phyloP scores from a whole-genome alignment of 352 stramenopile species.

The Phytopythium chamaehyphon region DNA sequence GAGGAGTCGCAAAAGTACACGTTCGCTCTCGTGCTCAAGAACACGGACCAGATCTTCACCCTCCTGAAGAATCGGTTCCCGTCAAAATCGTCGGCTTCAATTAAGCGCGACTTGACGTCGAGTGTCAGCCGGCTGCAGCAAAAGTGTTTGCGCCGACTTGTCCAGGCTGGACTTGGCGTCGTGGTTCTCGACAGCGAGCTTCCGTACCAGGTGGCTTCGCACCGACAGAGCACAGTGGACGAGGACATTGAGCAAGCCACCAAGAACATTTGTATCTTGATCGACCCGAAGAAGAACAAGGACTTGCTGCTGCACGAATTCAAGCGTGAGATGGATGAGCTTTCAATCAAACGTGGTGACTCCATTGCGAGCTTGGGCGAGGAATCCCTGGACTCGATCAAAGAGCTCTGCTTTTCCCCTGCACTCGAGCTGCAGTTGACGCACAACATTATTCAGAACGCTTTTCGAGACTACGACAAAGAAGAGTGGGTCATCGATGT shows the following conservation, averaged over 20 bases:
- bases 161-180: slow-evolving; percentile 73
- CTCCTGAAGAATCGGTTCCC: slow-evolving; percentile 64
- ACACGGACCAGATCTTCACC: slow-evolving; percentile 74
- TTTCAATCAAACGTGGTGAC: slow-evolving; percentile 75
- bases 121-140: slow-evolving; percentile 72
- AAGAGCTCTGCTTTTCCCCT: slow-evolving; percentile 83
- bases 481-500: slow-evolving; percentile 85
- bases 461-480: slow-evolving; percentile 84
- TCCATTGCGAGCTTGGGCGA: slow-evolving; percentile 62
- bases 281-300: slow-evolving; percentile 82
- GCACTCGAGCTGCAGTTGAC: slow-evolving; percentile 82
- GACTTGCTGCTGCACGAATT: slow-evolving; percentile 83
- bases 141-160: slow-evolving; percentile 74
- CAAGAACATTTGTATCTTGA: slow-evolving; percentile 72
- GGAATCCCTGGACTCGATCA: slow-evolving; percentile 73
- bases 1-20: slow-evolving; percentile 88
- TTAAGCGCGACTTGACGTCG: slow-evolving; percentile 64
- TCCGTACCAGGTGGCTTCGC: slow-evolving; percentile 32
- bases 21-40: slow-evolving; percentile 81
- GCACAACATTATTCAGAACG: slow-evolving; percentile 88
- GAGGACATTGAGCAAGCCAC: slow-evolving; percentile 49
- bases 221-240: slow-evolving; percentile 6
- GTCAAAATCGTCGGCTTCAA: slow-evolving; percentile 59
- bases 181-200: slow-evolving; percentile 75
- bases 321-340: slow-evolving; percentile 84